A percentile compares a stretch with the other conserved stretches of the same genome.
Conservation (phyloP, 164 flowering plant species). For the Protea cynaroides region DNA sequence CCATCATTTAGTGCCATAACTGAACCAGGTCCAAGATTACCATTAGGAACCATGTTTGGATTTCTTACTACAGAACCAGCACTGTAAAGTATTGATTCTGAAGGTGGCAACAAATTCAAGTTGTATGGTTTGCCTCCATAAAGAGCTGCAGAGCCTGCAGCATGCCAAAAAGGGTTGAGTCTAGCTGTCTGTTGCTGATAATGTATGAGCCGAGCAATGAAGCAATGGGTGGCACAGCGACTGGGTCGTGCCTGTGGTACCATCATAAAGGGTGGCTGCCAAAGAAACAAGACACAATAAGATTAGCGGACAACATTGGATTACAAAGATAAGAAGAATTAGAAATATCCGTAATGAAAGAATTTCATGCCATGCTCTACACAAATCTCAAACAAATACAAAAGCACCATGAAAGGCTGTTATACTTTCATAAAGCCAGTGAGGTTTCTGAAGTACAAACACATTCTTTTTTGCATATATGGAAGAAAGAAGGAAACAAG, state of each 20-base stretch:
- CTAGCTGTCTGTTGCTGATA: slow-evolving; percentile 31
- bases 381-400: too few relatives aligned
- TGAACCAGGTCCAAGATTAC: slow-evolving; percentile 5
- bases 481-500: background rate
- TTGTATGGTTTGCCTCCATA: slow-evolving; percentile 19
- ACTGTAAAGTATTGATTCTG: slow-evolving; percentile 18
- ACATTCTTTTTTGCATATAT: background rate
- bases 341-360: too few relatives aligned
- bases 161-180: slow-evolving; percentile 24
- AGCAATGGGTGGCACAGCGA: slow-evolving; percentile 42
- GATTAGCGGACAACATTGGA: too few relatives aligned
- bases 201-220: slow-evolving; percentile 40
- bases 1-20: slow-evolving; percentile 5
- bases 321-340: too few relatives aligned
- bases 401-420: too few relatives aligned
- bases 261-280: slow-evolving; percentile 28
- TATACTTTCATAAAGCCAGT: too few relatives aligned
- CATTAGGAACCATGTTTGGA: slow-evolving; percentile 8
- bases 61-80: slow-evolving; percentile 14
- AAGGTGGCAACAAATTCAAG: slow-evolving; percentile 12
- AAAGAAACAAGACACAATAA: slow-evolving; percentile 1
- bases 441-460: background rate
- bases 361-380: too few relatives aligned
- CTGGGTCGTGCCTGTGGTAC: slow-evolving; percentile 34
- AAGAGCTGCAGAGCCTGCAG: slow-evolving; percentile 21